phyloP scores from a whole-genome alignment of 2,329 filamentous ascomycete species.

The Xylariaceae sp. region DNA sequence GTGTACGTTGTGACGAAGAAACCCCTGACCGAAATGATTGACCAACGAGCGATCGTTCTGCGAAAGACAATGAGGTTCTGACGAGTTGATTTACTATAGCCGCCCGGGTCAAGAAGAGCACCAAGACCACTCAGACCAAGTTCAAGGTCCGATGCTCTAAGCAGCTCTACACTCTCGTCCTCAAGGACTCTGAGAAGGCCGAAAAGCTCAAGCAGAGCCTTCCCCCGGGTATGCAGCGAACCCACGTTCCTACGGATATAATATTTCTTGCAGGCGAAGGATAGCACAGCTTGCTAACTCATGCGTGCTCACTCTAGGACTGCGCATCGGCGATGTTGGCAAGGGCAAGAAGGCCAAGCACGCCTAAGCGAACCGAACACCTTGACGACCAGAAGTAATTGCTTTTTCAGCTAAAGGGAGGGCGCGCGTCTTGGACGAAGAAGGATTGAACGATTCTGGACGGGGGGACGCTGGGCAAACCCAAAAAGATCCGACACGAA shows the following conservation, averaged over 20 bases:
- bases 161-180: constrained; percentile 95
- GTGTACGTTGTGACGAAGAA: constrained; percentile 61
- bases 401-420: neutral
- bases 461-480: constrained; percentile 13
- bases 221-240: constrained; percentile 74
- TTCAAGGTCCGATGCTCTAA: constrained; percentile 99
- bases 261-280: neutral
- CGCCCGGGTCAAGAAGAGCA: constrained; percentile 94
- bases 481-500: constrained; percentile 12
- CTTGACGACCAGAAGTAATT: constrained; percentile 9
- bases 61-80: constrained; percentile 24
- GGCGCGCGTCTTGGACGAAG: neutral
- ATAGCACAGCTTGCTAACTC: constrained; percentile 16
- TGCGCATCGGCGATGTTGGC: constrained; percentile 52
- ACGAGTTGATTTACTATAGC: constrained; percentile 45
- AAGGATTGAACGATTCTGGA: constrained; percentile 8
- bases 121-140: constrained; percentile 88
- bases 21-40: constrained; percentile 1
- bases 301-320: constrained; percentile 33
- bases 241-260: neutral
- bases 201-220: constrained; percentile 99
- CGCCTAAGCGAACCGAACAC: constrained; percentile 29
- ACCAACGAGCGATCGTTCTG: constrained; percentile 1
- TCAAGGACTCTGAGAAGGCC: constrained; percentile 98
- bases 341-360: constrained; percentile 47